A percentile compares a stretch with the other conserved stretches of the same genome.
Evolutionary conservation across 768 basidiomycete species (phyloP).

Genomic region (Agrocybe pediades): DNA sequence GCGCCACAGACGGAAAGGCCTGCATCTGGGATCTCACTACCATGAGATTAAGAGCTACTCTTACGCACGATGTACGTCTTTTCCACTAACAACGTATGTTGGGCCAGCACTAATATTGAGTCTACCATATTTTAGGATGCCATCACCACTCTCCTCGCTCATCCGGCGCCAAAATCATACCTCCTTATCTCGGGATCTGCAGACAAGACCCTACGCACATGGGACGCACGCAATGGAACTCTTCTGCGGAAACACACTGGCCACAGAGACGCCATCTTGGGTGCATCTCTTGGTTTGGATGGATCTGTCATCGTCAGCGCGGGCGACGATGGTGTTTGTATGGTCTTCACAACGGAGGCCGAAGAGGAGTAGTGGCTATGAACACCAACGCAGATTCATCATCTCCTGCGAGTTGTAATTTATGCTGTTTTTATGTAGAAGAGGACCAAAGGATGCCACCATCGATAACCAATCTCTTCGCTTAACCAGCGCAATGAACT

Average conservation of each 20-base stretch:
- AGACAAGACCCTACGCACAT: slow-evolving; percentile 84
- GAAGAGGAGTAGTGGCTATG: slow-evolving; percentile 30
- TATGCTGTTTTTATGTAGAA: too few relatives aligned
- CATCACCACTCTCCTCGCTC: slow-evolving; percentile 76
- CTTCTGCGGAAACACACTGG: slow-evolving; percentile 82
- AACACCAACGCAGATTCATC: not conserved
- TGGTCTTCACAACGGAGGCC: slow-evolving; percentile 76
- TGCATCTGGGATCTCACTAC: slow-evolving; percentile 94
- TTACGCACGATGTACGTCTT: slow-evolving; percentile 74
- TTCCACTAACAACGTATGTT: slow-evolving; percentile 1
- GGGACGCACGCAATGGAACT: slow-evolving; percentile 88
- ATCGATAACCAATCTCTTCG: too few relatives aligned
- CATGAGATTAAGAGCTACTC: slow-evolving; percentile 78
- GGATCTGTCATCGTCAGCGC: slow-evolving; percentile 83
- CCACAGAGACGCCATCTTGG: slow-evolving; percentile 76
- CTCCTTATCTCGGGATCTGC: slow-evolving; percentile 86
- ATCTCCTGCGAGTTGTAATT: not conserved
- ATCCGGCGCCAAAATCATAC: slow-evolving; percentile 74
- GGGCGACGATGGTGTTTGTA: slow-evolving; percentile 86
- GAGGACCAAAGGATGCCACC: too few relatives aligned
- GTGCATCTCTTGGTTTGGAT: slow-evolving; percentile 67
- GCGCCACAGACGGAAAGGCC: slow-evolving; percentile 91
- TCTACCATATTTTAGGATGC: slow-evolving; percentile 62
- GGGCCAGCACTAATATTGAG: not conserved
- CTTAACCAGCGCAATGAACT: too few relatives aligned